phyloP scores from a whole-genome alignment of 139 green algal species.

The Picochlorum costavermella region DNA sequence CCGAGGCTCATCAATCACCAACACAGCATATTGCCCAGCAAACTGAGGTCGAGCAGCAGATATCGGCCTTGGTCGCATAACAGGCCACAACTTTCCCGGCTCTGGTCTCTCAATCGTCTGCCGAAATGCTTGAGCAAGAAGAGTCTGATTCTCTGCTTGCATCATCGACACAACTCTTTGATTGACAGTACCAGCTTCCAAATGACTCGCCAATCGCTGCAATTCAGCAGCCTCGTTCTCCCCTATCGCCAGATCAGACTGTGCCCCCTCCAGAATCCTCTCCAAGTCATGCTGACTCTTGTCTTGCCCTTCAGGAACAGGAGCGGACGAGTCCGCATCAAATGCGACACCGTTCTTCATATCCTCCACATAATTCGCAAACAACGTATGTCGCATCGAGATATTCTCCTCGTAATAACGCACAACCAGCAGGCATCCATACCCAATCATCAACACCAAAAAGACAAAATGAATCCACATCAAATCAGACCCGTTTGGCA shows the following conservation, averaged over 20 bases:
- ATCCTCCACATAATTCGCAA: conserved; percentile 2
- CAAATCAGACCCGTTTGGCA: neutral
- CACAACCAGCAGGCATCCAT: conserved; percentile 2
- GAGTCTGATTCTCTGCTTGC: neutral
- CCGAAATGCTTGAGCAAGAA: neutral
- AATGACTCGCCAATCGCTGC: no score
- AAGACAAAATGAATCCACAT: conserved; percentile 14
- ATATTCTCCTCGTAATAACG: conserved; percentile 12
- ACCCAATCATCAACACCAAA: conserved; percentile 6
- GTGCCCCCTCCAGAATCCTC: neutral
- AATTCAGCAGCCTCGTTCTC: neutral
- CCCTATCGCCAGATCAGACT: neutral
- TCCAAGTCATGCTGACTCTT: neutral
- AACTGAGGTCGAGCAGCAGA: neutral
- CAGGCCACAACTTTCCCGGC: conserved; percentile 3
- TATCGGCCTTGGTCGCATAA: neutral
- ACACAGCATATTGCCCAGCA: conserved; percentile 5
- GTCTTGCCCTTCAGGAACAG: no score
- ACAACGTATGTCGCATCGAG: conserved; percentile 6
- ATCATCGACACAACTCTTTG: neutral
- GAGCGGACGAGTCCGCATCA: neutral
- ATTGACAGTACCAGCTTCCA: neutral
- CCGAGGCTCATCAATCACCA: conserved; percentile 6
- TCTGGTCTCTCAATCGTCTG: neutral
- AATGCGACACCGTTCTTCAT: neutral